phyloP scores from a whole-genome alignment of 148 eudicot species.

The Bassia scoparia region DNA sequence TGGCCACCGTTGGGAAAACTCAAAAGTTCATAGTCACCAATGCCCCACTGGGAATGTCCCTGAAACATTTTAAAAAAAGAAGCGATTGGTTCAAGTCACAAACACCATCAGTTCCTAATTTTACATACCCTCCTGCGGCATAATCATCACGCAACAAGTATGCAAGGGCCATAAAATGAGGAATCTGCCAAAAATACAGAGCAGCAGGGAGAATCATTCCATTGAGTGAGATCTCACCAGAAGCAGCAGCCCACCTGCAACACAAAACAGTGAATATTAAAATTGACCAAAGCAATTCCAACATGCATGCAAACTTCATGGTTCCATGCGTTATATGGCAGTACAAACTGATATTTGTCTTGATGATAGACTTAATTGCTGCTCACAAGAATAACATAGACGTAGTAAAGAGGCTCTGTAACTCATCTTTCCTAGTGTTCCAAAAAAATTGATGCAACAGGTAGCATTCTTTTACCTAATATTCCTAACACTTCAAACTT shows the following conservation, averaged over 20 bases:
- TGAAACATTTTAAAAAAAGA: neutral
- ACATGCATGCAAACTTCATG: neutral
- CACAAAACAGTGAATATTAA: conserved; percentile 19
- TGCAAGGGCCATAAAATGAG: conserved; percentile 98
- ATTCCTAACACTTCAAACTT: neutral
- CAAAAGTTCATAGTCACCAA: too few relatives aligned
- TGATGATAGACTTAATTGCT: neutral
- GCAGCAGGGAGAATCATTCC: conserved; percentile 95
- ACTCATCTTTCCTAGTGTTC: neutral
- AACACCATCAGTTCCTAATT: neutral
- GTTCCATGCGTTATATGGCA: neutral
- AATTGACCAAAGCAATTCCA: neutral
- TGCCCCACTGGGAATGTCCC: too few relatives aligned
- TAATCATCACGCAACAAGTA: conserved; percentile 87
- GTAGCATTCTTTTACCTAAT: neutral
- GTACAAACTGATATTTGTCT: neutral
- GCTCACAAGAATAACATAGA: neutral
- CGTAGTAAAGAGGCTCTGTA: neutral
- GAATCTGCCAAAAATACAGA: conserved; percentile 96
- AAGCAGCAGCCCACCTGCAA: conserved; percentile 95
- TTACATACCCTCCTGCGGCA: conserved; percentile 91
- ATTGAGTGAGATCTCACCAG: conserved; percentile 77
- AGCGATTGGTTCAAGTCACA: neutral
- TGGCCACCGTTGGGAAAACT: too few relatives aligned
- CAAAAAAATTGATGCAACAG: neutral